Evolutionary conservation across 176 grass and related monocot genomes (phyloP).

Genomic region (sorghum (Sorghum bicolor)): DNA sequence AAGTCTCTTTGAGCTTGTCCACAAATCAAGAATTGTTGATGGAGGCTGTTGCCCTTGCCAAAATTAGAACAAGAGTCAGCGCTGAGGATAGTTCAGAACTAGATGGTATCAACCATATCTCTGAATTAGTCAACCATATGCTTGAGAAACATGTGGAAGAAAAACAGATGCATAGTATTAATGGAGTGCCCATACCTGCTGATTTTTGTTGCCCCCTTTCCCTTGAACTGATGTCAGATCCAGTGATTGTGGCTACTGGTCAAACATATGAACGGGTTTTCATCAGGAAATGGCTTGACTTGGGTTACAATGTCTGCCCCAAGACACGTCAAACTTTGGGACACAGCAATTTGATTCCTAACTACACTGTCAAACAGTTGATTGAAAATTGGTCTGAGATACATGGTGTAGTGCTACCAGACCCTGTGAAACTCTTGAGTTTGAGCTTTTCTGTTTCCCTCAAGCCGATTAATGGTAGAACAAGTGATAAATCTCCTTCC

Average conservation of each 20-base stretch:
- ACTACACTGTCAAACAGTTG: conserved; percentile 89
- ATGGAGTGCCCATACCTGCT: conserved; percentile 57
- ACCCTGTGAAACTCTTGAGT: conserved; percentile 52
- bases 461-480: not conserved
- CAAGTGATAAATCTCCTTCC: conserved; percentile 19
- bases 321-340: conserved; percentile 68
- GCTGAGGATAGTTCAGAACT: conserved; percentile 17
- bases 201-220: conserved; percentile 87
- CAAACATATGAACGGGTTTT: conserved; percentile 76
- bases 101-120: conserved; percentile 15
- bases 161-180: conserved; percentile 55
- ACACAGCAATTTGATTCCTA: conserved; percentile 77
- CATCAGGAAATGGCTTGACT: conserved; percentile 75
- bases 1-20: conserved; percentile 40
- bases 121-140: conserved; percentile 45
- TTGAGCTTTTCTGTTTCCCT: conserved; percentile 42
- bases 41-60: conserved; percentile 44
- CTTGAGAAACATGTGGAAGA: conserved; percentile 40
- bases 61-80: conserved; percentile 28
- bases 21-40: conserved; percentile 53
- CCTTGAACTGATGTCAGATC: conserved; percentile 82
- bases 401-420: conserved; percentile 69
- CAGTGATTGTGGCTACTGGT: conserved; percentile 78
- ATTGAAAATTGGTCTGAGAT: conserved; percentile 85
- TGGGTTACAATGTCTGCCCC: conserved; percentile 73